Evolutionary conservation across 2,329 filamentous ascomycete genomes (phyloP), one percentile per base, ranked within the genome.

Genomic region (Uncinocarpus reesii): DNA sequence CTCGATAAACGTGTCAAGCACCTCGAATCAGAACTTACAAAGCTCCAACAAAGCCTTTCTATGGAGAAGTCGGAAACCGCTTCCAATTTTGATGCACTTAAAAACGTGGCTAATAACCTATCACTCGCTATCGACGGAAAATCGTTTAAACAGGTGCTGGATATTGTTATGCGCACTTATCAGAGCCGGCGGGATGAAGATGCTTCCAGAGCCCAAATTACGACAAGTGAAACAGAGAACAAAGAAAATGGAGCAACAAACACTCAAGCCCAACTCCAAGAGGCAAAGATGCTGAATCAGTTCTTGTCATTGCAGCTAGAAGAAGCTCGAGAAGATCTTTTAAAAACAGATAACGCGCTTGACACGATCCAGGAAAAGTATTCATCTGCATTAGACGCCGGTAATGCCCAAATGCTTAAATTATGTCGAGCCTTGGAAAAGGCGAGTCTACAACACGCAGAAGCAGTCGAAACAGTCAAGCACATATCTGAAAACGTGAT

Each of bases 361-460:
- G 60, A 65, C 28, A 62, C 62, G 3, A 60, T 68, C 10, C 65
- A 68, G 53, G 52, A 58, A 4, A 67, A 70, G 48, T 70, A 69
- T 40, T 58, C 59, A 11, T 57, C 55, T 18, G 59, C 60, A n/a
- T 57, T 62, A 4, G 61, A 66, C 11, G 62, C 66, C 16, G 57
- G 68, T 7, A 64, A 55, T 11, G 53, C 60, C 10, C 59, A 56
- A 15, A 55, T 68, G 16, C 56, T 57, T 34, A 61, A 62, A 42
- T 49, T 61, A 20, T 60, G 65, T 29, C 52, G 57, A 15, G 61
- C 64, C 4, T 51, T 68, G 4, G 53, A 55, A 21, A 58, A 56
- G 18, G 50, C 61, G 1, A 62, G 57, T 45, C 59, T 63, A 29
- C 55, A 67, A 36, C 60, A 63, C 16, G 58, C 62, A 4, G 55